Base-by-base conservation (phyloP, 2,329 filamentous ascomycete species). In the Oidium heveae region DNA sequence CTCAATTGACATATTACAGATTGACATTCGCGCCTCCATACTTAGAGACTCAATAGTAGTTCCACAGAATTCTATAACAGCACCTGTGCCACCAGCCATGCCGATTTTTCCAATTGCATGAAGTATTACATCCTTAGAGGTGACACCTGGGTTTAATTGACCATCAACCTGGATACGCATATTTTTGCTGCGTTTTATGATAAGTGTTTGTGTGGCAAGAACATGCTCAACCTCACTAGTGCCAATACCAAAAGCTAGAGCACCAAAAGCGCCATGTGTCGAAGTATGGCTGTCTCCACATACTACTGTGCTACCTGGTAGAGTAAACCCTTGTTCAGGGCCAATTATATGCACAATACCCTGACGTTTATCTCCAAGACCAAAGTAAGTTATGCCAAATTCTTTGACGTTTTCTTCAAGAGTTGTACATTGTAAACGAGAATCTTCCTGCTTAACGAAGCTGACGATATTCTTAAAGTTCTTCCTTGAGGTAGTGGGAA, bases 1-100 rank as follows among this genome's bases (percentile, higher is more conserved):
- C 73, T 98, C 91, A 62, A 96, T 95, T 15, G 88, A 87, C 91
- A 96, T 96, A 73, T 98, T 98, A 74, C 91, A 96, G 67, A 98
- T 94, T 59, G 88, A 95, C 91, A 98, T 96, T 61, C 91, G 80
- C 46, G 89, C 91, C 70, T 96, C 91, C 78, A 98, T 94, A 69
- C 86, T 94, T 62, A 96, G 74, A 58, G 70, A 71, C 61, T 86
- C 80, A 66, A 98, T 95, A 58, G 91, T 86, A 53, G 88, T 94
- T 57, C 91, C 91, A 66, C 87, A 94, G 72, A 89, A 98, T 72
- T 98, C 91, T 63, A 98, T 95, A 60, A 96, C 91, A 54, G 84
- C 82, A 58, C 89, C 88, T 55, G 83, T 96, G 62, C 91, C 91
- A 67, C 89, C 91, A 58, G 91, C 91, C 24, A 91, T 96, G 63